Base-by-base conservation (phyloP, 352 stramenopile species). In the Thalassiosira oceanica region DNA sequence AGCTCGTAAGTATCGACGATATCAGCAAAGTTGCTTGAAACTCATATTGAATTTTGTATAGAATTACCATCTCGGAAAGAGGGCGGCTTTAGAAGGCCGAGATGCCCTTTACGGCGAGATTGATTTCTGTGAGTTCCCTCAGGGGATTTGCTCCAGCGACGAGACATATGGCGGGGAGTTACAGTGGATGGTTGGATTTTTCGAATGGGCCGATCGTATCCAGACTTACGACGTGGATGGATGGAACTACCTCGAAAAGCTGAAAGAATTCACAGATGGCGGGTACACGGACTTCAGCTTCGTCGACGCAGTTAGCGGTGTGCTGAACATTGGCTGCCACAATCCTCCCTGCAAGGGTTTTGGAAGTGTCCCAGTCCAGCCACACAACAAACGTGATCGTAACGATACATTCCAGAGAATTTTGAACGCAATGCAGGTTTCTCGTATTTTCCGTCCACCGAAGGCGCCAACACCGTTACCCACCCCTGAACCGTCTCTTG, bases 71-170 rank as follows among this genome's bases (percentile, higher is more conserved):
- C 15, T 80, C 1, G 70, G 70, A 23, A 49, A 42, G 28, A 15
- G 70, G 0, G 65, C 70, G n/a, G 26, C 49, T 24, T 48, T 48
- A 48, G 70, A 80, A 36, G 65, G 65, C 4, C 21, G 70, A 3
- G 20, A 23, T 28, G 21, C 57, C 2, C 39, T 69, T 4, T 80
- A 80, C 48, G 63, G 63, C 0, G 39, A 58, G 1, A 80, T 80
- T 52, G 70, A 80, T 41, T 80, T 80, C 60, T 80, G 70, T 37
- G 58, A 76, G 11, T 75, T 76, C 24, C 63, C 70, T 15, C 70
- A 80, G 37, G 57, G 63, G 36, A 50, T 80, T 28, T 80, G 70
- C 53, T 75, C 57, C 15, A 57, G 27, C 23, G 63, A 80, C 39
- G 55, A 76, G 43, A 76, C 65, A 1, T 73, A 80, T 21, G 61